phyloP scores from a whole-genome alignment of 139 green algal genomes.

The Closterium sp. region DNA sequence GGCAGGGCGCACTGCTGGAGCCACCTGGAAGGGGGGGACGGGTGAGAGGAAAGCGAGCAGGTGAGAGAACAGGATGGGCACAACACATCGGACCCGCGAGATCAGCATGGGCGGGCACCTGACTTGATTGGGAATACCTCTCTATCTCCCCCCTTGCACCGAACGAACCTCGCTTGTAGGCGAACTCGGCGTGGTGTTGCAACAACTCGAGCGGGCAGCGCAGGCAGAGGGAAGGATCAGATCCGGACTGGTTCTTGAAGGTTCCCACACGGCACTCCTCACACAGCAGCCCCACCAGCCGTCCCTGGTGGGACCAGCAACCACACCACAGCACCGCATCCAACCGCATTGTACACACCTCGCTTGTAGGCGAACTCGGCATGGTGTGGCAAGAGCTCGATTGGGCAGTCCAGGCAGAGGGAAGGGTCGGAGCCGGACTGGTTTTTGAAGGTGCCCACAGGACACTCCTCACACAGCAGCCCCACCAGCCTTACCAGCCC shows the following conservation, averaged over 20 bases:
- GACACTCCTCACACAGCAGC: conserved; percentile 41
- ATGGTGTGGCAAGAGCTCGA: conserved; percentile 8
- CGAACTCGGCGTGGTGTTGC: conserved; percentile 27
- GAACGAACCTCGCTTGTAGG: conserved; percentile 8
- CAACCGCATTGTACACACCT: background rate
- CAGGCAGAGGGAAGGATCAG: conserved; percentile 17
- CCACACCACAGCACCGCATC: background rate
- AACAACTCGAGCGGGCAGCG: background rate
- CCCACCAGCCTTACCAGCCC: conserved; percentile 9
- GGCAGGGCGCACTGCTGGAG: too few relatives aligned
- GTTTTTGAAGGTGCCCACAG: conserved; percentile 38
- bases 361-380: conserved; percentile 2
- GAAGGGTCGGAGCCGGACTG: background rate
- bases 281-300: conserved; percentile 35
- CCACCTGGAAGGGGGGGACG: too few relatives aligned
- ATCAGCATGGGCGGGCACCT: too few relatives aligned
- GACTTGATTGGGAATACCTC: too few relatives aligned
- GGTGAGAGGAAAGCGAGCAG: too few relatives aligned
- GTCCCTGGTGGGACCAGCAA: background rate
- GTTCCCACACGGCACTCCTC: conserved; percentile 43
- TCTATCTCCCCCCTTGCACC: too few relatives aligned
- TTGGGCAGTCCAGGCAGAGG: background rate
- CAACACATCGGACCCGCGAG: too few relatives aligned
- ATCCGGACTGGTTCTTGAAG: conserved; percentile 38
- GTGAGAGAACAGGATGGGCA: too few relatives aligned